A percentile compares a stretch with the other conserved stretches of the same genome.
Conservation (phyloP, 2,329 filamentous ascomycete genomes). For the Colletotrichum sp. region DNA sequence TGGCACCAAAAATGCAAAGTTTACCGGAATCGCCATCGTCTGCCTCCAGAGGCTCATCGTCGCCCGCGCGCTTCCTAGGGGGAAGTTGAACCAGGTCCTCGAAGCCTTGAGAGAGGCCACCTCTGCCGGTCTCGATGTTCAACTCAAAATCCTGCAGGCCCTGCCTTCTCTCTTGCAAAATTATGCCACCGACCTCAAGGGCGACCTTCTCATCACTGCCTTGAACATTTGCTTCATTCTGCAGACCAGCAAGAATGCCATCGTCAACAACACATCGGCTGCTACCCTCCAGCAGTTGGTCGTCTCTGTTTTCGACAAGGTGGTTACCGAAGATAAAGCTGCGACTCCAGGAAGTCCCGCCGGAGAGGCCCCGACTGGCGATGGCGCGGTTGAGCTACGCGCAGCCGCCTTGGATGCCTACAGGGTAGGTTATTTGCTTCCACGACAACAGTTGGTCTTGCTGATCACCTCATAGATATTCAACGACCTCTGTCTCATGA, state of each 20-base stretch:
- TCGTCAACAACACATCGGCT: constrained; percentile 93
- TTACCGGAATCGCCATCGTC: constrained; percentile 84
- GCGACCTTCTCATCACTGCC: constrained; percentile 79
- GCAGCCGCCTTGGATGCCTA: constrained; percentile 87
- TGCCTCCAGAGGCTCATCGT: constrained; percentile 90
- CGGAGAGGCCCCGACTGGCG: constrained; percentile 70
- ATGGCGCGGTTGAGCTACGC: constrained; percentile 69
- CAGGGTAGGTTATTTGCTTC: constrained; percentile 51
- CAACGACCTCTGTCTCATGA: constrained; percentile 86
- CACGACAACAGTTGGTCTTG: not conserved
- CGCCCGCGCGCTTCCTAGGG: constrained; percentile 77
- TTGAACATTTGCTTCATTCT: constrained; percentile 92
- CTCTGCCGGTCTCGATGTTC: constrained; percentile 82
- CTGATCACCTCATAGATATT: constrained; percentile 63
- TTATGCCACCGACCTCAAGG: constrained; percentile 81
- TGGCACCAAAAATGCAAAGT: constrained; percentile 86
- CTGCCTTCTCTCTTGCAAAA: constrained; percentile 90
- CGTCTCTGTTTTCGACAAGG: constrained; percentile 91
- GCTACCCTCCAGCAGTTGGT: constrained; percentile 96
- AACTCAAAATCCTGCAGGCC: constrained; percentile 94
- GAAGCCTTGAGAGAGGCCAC: constrained; percentile 88
- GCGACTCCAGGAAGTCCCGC: constrained; percentile 59
- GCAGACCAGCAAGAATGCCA: constrained; percentile 89
- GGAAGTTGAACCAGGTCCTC: constrained; percentile 83
- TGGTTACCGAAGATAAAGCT: constrained; percentile 75